These are phyloP conservation scores for Mycena rebaudengoi DNA, from an alignment of 768 basidiomycete species.

Conservation along the genomic window DNA sequence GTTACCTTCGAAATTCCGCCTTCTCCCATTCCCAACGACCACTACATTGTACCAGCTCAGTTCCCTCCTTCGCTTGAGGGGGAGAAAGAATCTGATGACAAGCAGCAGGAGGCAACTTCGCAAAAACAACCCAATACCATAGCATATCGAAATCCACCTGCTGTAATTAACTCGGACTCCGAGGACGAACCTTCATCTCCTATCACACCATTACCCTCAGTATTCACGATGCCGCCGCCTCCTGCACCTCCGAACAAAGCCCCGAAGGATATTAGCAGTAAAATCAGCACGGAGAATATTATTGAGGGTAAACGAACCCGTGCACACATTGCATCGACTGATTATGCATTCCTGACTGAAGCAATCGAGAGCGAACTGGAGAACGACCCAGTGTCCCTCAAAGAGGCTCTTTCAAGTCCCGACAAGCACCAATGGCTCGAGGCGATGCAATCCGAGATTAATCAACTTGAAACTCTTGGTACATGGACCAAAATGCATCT, in stretches of 20 bases:
- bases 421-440: constrained; percentile 29
- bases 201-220: background rate
- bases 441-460: constrained; percentile 35
- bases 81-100: constrained; percentile 8
- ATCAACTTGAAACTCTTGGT: constrained; percentile 35
- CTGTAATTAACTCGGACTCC: background rate
- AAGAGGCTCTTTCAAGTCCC: constrained; percentile 15
- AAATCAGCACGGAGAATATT: constrained; percentile 1
- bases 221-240: background rate
- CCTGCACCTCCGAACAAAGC: background rate
- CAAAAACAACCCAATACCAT: background rate
- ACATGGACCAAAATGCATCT: constrained; percentile 38
- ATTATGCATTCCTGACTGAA: background rate
- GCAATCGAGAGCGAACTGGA: constrained; percentile 14
- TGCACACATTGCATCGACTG: background rate
- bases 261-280: constrained; percentile 3
- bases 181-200: background rate
- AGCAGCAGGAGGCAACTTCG: background rate
- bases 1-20: constrained; percentile 23
- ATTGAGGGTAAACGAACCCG: background rate
- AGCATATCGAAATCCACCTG: background rate
- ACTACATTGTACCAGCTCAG: background rate
- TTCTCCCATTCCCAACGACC: background rate
- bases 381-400: background rate
- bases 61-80: constrained; percentile 16